Base-by-base conservation (phyloP, 139 green algal species). In the Deuterostichococcus epilithicus region DNA sequence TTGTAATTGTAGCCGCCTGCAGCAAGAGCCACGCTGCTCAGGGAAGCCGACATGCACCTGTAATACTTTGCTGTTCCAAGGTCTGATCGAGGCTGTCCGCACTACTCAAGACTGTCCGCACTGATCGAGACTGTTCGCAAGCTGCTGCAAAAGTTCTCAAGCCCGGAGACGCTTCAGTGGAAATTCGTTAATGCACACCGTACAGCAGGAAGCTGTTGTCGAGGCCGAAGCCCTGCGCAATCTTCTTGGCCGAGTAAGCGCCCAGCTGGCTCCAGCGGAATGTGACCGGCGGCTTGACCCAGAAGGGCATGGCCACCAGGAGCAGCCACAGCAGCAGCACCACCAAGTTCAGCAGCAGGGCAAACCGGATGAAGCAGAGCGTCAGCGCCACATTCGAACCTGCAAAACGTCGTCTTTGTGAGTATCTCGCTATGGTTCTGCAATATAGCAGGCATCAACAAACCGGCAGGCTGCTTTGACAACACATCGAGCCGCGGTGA, bases 181-280 rank as follows among this genome's bases (percentile, higher is more conserved):
- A n/a, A n/a, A n/a, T n/a, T n/a, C n/a, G n/a, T n/a, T n/a, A n/a
- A 32, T 32, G 63, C 63, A 23, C 32, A 82, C 82, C 82, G 47
- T 86, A 86, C 25, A 86, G 69, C 18, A 86, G 65, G 74, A 81
- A 86, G 36, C 78, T 86, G 72, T 76, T 65, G 36, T 79, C 74
- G 18, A 86, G 59, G 30, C 73, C 82, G 26, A 83, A 76, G 32
- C 82, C 82, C 63, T 86, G 78, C 0, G 80, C 4, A 20, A 86
- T 42, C 28, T 79, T 18, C 26, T 35, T 35, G 13, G 76, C n/a
- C n/a, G 28, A 72, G 38, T 73, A 76, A 4, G 77, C 32, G 23
- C 25, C 67, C 69, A 86, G 83, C 25, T 78, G 39, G 34, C 28
- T 13, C 82, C 82, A 86, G 15, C 68, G 78, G 63, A 86, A 86